Percentiles rank a stretch among this genome's conserved stretches.
Conservation (phyloP, 192 early-diverging fungal genomes). For the Rhizoclosmatium sp. region DNA sequence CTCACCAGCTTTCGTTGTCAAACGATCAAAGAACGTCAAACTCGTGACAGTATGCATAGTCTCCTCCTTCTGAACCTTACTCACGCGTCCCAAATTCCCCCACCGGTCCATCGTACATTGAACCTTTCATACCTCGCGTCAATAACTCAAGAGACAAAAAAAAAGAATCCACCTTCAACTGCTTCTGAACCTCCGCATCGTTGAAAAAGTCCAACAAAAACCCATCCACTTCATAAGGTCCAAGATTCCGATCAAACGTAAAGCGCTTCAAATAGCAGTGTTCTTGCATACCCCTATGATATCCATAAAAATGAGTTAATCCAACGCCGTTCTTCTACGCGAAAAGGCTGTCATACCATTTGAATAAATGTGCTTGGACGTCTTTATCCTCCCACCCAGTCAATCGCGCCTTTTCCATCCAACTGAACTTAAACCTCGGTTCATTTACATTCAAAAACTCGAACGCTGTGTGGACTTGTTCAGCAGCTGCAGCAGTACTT, state of each 20-base stretch:
- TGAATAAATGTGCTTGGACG: constrained; percentile 53
- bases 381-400: constrained; percentile 48
- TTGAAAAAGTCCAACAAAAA: constrained; percentile 60
- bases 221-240: constrained; percentile 45
- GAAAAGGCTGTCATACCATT: constrained; percentile 42
- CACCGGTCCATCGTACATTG: constrained; percentile 50
- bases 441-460: constrained; percentile 7
- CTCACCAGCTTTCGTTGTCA: constrained; percentile 33
- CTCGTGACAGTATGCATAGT: constrained; percentile 49
- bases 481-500: background rate
- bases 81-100: constrained; percentile 53
- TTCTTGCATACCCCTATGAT: constrained; percentile 55
- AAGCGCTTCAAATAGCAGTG: constrained; percentile 54
- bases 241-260: constrained; percentile 47
- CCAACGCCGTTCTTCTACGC: background rate
- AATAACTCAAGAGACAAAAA: background rate
- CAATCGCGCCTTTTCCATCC: constrained; percentile 42
- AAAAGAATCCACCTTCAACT: constrained; percentile 38
- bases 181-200: constrained; percentile 42
- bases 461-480: background rate
- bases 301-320: background rate
- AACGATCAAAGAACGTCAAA: constrained; percentile 56
- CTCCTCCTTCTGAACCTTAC: constrained; percentile 42
- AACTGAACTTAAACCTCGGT: constrained; percentile 38
- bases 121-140: constrained; percentile 25